phyloP scores from a whole-genome alignment of 1,284 basidiomycete species.

The Ustilago xerochloae region DNA sequence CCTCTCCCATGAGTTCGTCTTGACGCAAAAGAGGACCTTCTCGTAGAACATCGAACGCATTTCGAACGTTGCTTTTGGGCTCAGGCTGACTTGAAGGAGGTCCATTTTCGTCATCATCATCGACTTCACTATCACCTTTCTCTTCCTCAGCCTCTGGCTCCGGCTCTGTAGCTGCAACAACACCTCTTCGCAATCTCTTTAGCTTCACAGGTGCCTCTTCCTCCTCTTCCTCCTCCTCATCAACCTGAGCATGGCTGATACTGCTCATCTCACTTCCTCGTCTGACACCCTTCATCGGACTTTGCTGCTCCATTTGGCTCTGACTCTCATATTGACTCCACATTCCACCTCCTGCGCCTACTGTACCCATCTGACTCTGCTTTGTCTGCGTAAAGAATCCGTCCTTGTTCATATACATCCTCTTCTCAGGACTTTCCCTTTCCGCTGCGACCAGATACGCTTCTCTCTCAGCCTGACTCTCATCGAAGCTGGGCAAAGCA shows the following conservation, averaged over 20 bases:
- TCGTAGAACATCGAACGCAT: conserved; percentile 34
- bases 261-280: conserved; percentile 12
- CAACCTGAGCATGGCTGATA: not conserved
- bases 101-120: conserved; percentile 26
- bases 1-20: not conserved
- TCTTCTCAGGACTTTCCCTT: conserved; percentile 15
- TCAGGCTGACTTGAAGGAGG: conserved; percentile 36
- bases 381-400: conserved; percentile 66
- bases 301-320: conserved; percentile 4
- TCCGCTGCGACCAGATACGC: conserved; percentile 29
- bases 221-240: conserved; percentile 12
- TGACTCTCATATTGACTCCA: conserved; percentile 34
- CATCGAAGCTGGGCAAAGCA: conserved; percentile 53
- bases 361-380: conserved; percentile 31
- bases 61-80: conserved; percentile 21
- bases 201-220: conserved; percentile 30
- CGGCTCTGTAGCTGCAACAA: not conserved
- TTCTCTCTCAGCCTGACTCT: conserved; percentile 47
- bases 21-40: conserved; percentile 1
- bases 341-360: conserved; percentile 40
- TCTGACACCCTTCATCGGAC: conserved; percentile 11
- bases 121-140: conserved; percentile 1
- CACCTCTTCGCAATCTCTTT: conserved; percentile 40
- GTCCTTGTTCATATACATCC: conserved; percentile 62
- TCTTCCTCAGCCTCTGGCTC: not conserved